Base-by-base conservation (phyloP, 345 rosid genomes). In the Camelina hispida region DNA sequence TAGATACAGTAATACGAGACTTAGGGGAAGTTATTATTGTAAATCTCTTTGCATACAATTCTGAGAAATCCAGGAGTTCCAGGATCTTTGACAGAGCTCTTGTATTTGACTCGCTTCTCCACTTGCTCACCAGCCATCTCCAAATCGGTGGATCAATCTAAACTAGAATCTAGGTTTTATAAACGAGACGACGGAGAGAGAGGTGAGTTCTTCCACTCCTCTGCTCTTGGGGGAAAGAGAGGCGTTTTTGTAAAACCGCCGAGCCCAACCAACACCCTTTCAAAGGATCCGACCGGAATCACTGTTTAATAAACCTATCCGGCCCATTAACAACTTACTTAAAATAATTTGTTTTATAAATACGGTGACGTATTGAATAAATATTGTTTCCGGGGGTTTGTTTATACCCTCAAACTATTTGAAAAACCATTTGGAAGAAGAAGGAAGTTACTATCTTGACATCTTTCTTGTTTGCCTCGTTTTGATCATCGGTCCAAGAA, bases 21-120 rank as follows among this genome's bases (percentile, higher is more conserved):
- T n/a, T n/a, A n/a, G n/a, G n/a, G n/a, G n/a, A n/a, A n/a, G n/a
- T n/a, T n/a, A n/a, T n/a, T n/a, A n/a, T n/a, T n/a, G 37, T 34
- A 32, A 60, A 38, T 17, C 6, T 38, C 7, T 25, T 25, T 25
- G 28, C 51, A 14, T 42, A 93, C 98, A 86, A 90, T 63, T 69
- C 83, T 78, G 16, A 93, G 83, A 69, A 80, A 85, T 47, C 98
- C 96, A 23, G 91, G 87, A 67, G 89, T 83, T 64, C 98, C 98
- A 13, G 93, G 86, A 62, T 93, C 95, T 82, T 86, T 93, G n/a
- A 87, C 79, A 4, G 89, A 76, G 60, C 84, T 84, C 79, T 93
- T 93, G 86, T 86, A 90, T 82, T 86, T 90, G 59, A 82, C 95
- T 60, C 84, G 81, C 79, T 86, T 93, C 12, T 83, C 80, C 56